Base-by-base conservation (phyloP, 805 yeast genomes). In the Cyberlindnera americana region DNA sequence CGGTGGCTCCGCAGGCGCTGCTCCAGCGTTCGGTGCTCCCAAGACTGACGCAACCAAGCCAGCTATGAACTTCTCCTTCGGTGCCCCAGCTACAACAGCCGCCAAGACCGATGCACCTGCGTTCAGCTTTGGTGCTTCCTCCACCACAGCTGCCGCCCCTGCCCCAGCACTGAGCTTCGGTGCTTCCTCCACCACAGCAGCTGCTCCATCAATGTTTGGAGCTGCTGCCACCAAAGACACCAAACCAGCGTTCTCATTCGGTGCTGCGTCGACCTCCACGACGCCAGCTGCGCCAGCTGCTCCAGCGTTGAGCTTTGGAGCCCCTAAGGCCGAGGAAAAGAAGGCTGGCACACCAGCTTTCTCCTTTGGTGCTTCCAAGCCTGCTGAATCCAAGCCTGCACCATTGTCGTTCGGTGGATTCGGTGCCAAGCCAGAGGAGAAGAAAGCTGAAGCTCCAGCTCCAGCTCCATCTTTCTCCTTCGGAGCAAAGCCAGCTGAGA, bases 91-190 rank as follows among this genome's bases (percentile, higher is more conserved):
- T 10, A 37, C 33, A 14, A 39, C 34, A 15, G 19, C 41, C n/a
- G 19, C 33, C 29, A 29, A 23, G n/a, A 24, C 38, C 7, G 33
- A 44, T 11, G 40, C 43, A 2, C 38, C 59, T 8, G 27, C 27
- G 6, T 48, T 46, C 37, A 30, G 43, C 12, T 47, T 52, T 43
- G 60, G 57, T 7, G 48, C 23, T 5, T 17, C 35, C 12, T 13
- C 22, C 23, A 19, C 22, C 21, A 14, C 29, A 16, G 26, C 35
- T 5, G 14, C 29, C 17, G 35, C 22, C 22, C 27, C 35, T 17
- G 15, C 17, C 5, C 40, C 24, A n/a, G 27, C 32, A 11, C 31
- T 32, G 19, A 32, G 38, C 22, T 49, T 52, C 43, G 60, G 57
- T 7, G 48, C 23, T 5, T 17, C 35, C 12, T 13, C 22, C 23